phyloP scores from a whole-genome alignment of 2,329 filamentous ascomycete genomes.

The Fusarium siculi region DNA sequence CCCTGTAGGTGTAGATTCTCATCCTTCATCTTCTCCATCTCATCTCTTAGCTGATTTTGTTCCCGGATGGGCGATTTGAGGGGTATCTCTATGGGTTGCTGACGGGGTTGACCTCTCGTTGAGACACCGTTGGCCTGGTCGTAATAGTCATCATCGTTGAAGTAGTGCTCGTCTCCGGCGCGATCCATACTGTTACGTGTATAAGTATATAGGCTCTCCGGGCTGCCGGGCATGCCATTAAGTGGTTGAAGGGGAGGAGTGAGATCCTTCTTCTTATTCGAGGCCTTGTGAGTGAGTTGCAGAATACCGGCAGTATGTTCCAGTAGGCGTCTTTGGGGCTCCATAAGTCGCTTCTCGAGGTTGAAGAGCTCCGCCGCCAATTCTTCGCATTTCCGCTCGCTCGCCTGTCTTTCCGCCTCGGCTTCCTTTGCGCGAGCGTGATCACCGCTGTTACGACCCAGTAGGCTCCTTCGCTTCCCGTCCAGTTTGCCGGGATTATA shows the following conservation, averaged over 20 bases:
- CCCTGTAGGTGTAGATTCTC: constrained; percentile 55
- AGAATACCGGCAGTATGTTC: constrained; percentile 94
- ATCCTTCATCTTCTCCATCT: constrained; percentile 58
- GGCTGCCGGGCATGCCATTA: constrained; percentile 76
- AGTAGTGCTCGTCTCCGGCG: constrained; percentile 67
- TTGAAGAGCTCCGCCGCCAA: constrained; percentile 82
- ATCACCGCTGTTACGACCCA: constrained; percentile 63
- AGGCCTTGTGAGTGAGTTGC: constrained; percentile 85
- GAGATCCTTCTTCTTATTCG: constrained; percentile 64
- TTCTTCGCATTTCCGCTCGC: constrained; percentile 85
- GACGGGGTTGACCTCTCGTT: constrained; percentile 46
- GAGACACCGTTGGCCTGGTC: constrained; percentile 68
- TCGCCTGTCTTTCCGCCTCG: constrained; percentile 78
- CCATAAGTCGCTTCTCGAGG: constrained; percentile 80
- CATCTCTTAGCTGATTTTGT: constrained; percentile 62
- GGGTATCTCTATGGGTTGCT: constrained; percentile 66
- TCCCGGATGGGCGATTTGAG: constrained; percentile 66
- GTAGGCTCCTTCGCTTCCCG: constrained; percentile 60
- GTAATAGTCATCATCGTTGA: constrained; percentile 80
- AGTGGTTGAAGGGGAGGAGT: constrained; percentile 55
- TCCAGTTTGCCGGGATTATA: constrained; percentile 68
- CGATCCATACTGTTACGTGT: constrained; percentile 68
- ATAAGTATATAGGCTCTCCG: constrained; percentile 79
- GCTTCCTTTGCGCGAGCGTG: constrained; percentile 67
- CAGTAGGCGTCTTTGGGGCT: constrained; percentile 79